phyloP scores from a whole-genome alignment of 495 filamentous ascomycete species.

The Podospora anserina region DNA sequence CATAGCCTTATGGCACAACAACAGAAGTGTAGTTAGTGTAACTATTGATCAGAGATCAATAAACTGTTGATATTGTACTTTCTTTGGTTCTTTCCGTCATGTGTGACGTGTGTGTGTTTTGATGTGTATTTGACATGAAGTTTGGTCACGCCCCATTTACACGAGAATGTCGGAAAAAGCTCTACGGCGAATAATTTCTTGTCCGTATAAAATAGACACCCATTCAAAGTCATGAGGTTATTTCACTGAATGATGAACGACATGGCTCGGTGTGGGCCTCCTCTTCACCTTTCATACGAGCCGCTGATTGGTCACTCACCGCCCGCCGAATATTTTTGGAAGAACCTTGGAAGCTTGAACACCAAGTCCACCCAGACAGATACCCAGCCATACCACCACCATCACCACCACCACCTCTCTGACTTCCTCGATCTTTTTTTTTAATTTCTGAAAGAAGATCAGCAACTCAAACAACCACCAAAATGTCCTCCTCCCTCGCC shows the following conservation, averaged over 20 bases:
- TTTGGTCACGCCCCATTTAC: too few relatives aligned
- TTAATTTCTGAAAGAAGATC: background rate
- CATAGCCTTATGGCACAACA: background rate
- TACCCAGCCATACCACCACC: too few relatives aligned
- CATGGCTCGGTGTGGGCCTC: background rate
- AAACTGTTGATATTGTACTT: background rate
- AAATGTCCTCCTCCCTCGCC: slow-evolving; percentile 36
- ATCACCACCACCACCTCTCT: background rate
- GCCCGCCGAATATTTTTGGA: slow-evolving; percentile 9
- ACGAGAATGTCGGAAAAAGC: too few relatives aligned
- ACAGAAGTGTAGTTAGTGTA: background rate
- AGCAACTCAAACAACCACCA: slow-evolving; percentile 12
- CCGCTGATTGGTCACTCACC: slow-evolving; percentile 25
- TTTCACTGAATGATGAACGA: too few relatives aligned
- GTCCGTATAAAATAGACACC: too few relatives aligned
- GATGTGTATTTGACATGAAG: too few relatives aligned
- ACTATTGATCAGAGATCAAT: background rate
- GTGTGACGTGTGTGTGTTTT: too few relatives aligned
- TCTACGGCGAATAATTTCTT: too few relatives aligned
- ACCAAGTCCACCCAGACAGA: background rate
- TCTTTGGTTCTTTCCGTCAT: too few relatives aligned
- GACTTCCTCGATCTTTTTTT: background rate
- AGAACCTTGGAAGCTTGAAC: background rate
- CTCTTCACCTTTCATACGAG: background rate
- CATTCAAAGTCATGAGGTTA: too few relatives aligned